Conservation (phyloP, 179 eudicot genomes). For the Patellifolia procumbens region DNA sequence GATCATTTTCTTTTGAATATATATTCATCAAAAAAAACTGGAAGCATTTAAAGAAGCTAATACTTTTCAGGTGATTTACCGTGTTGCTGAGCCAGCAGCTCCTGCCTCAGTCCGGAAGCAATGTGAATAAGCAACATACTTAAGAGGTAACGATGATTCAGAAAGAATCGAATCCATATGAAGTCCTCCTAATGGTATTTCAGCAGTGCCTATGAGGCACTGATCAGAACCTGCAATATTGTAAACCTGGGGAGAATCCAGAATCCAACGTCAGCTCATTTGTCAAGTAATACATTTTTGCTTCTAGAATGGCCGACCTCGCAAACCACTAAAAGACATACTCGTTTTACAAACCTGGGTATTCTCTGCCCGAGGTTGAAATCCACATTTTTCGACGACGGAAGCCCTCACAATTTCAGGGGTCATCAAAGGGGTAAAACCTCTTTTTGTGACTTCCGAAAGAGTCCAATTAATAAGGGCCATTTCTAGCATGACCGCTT, state of each 20-base stretch:
- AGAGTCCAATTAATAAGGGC: slow-evolving; percentile 89
- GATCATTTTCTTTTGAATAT: too few relatives aligned
- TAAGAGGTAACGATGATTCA: slow-evolving; percentile 74
- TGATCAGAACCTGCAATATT: slow-evolving; percentile 86
- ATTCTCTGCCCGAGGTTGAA: slow-evolving; percentile 93
- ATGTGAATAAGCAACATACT: slow-evolving; percentile 92
- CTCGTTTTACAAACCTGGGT: slow-evolving; percentile 59
- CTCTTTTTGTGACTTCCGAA: slow-evolving; percentile 73
- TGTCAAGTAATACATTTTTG: neutral
- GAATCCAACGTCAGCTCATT: slow-evolving; percentile 7
- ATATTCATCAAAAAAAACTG: too few relatives aligned
- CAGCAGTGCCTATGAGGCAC: slow-evolving; percentile 97
- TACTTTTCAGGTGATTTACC: slow-evolving; percentile 40
- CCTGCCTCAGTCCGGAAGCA: slow-evolving; percentile 99
- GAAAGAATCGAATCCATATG: slow-evolving; percentile 92
- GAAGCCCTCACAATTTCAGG: slow-evolving; percentile 90
- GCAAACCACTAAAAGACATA: neutral
- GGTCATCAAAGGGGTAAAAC: slow-evolving; percentile 80
- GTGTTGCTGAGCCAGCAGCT: slow-evolving; percentile 87
- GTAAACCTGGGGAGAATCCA: slow-evolving; percentile 58
- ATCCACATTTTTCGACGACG: slow-evolving; percentile 91
- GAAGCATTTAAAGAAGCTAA: neutral
- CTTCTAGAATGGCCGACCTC: neutral
- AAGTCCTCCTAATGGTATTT: slow-evolving; percentile 90
- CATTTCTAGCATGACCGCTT: slow-evolving; percentile 92